Percentiles rank a stretch among this genome's conserved stretches.
phyloP scores from a whole-genome alignment of 73 alveolate genomes.

The Uronychia binucleata region DNA sequence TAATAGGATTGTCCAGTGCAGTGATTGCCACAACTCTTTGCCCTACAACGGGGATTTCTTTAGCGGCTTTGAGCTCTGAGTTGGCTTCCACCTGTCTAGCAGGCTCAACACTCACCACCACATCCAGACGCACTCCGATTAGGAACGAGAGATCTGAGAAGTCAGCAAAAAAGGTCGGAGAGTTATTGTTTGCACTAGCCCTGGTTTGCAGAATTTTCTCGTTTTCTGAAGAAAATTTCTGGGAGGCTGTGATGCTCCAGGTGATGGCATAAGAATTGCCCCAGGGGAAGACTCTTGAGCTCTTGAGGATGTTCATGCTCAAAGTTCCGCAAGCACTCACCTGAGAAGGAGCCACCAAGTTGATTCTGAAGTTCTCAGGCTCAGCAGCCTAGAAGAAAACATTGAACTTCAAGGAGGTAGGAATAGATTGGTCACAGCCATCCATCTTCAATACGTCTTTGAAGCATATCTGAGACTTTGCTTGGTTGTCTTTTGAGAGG shows the following conservation, averaged over 20 bases:
- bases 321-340: neutral
- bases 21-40: neutral
- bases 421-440: neutral
- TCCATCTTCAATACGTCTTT: neutral
- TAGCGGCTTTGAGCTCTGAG: neutral
- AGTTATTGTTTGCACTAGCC: neutral
- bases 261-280: neutral
- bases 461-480: neutral
- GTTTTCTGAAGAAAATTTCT: neutral
- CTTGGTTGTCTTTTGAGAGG: neutral
- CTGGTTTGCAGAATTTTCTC: no score
- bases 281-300: neutral
- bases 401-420: neutral
- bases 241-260: neutral
- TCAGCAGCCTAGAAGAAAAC: neutral
- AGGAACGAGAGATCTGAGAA: neutral
- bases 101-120: neutral
- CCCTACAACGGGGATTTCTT: neutral
- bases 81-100: neutral
- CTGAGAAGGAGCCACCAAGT: neutral
- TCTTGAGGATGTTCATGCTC: neutral
- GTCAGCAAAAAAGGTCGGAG: neutral
- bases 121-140: neutral
- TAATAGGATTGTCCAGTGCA: neutral
- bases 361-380: neutral